Evolutionary conservation across 129 eudicot genomes (phyloP).

Genomic region (Flaveria robusta): DNA sequence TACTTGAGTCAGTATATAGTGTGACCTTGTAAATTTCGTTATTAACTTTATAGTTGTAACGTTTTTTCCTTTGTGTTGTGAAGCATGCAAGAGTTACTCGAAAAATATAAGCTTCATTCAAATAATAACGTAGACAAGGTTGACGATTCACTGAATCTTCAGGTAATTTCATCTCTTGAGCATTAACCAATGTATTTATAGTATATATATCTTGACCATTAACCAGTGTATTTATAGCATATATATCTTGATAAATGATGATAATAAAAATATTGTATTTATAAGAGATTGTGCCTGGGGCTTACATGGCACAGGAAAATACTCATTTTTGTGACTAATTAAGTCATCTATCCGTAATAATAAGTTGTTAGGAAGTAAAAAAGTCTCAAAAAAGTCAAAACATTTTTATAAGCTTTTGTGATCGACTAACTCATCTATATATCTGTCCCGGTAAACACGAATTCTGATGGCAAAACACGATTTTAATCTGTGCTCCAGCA

Average conservation of each 20-base stretch:
- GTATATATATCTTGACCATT: not conserved
- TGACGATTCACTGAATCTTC: conserved; percentile 43
- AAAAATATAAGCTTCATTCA: conserved; percentile 50
- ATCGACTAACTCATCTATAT: not conserved
- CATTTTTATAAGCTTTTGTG: not conserved
- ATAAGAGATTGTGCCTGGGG: not conserved
- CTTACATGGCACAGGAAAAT: not conserved
- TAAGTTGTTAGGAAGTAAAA: not conserved
- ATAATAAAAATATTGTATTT: not conserved
- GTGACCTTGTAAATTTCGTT: too few relatives aligned
- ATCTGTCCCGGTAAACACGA: not conserved
- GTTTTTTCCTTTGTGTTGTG: conserved; percentile 19
- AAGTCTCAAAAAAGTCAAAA: not conserved
- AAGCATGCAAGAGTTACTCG: conserved; percentile 63
- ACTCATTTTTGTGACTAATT: not conserved
- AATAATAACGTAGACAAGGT: conserved; percentile 35
- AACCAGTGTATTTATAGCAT: not conserved
- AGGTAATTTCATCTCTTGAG: conserved; percentile 33
- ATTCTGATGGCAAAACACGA: too few relatives aligned
- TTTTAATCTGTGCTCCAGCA: too few relatives aligned
- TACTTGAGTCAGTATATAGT: too few relatives aligned
- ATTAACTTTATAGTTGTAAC: too few relatives aligned
- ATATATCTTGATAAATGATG: not conserved
- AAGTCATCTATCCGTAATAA: not conserved
- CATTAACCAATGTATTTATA: not conserved